Evolutionary conservation across 441 rosid species (phyloP), one percentile per base, ranked within the genome.

Genomic region (Dalechampia spathulata): DNA sequence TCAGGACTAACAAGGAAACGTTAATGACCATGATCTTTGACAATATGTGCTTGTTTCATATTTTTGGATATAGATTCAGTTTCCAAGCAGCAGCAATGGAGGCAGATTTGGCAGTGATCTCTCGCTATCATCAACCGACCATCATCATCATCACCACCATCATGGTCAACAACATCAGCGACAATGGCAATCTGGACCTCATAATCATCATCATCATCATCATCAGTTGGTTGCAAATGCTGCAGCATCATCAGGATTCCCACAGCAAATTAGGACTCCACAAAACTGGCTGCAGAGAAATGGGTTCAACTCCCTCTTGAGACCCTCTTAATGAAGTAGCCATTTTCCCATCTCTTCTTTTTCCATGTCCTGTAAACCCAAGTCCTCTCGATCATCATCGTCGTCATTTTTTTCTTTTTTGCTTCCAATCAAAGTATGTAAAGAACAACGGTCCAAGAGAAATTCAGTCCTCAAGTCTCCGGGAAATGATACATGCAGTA

Each of bases 201-300:
- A 71, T 5, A 20, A 62, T 82, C 80, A 71, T 4, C 26, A 37
- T 47, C 75, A 71, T 28, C 70, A 50, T n/a, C 61, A 49, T 15
- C 51, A 69, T 47, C 98, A 79, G 65, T 65, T 73, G 68, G 80
- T 72, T 73, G 74, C 86, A 67, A 80, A 64, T 87, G 95, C 96
- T 79, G 97, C 99, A 93, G 99, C 99, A 93, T 93, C 99, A 93
- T 93, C 99, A 93, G 97, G 99, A 93, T 93, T 93, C 99, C 85
- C 88, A 47, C 80, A 70, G 61, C 96, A 83, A 70, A 77, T 73
- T 65, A 75, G 77, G 72, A 72, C 80, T 64, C 73, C n/a, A n/a
- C n/a, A n/a, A n/a, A n/a, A n/a, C n/a, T n/a, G n/a, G n/a, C n/a
- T n/a, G n/a, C 96, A 91, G 79, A 72, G 69, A 41, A 91, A 83